Base-by-base conservation (phyloP, 148 eudicot genomes). In the Vaccinium corymbosum region DNA sequence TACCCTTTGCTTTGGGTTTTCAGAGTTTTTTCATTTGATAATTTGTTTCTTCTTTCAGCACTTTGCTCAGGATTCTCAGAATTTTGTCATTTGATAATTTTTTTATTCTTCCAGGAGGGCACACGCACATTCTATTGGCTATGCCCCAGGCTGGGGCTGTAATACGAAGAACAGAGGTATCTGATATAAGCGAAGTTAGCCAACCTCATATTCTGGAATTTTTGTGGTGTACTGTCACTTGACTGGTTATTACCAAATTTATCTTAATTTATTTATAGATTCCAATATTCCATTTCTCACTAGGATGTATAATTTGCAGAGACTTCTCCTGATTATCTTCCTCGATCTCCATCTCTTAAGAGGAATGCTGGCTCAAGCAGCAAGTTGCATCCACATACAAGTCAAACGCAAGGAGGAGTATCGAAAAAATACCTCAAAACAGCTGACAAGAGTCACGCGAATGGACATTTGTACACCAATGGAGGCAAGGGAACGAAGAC, bases 81-180 rank as follows among this genome's bases (percentile, higher is more conserved):
- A 32, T 22, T 22, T 64, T 14, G 22, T 64, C 50, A 46, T 80
- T 82, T 81, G 27, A 46, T 78, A 50, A 86, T 73, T 35, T 78
- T 46, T 61, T 1, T 66, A 66, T 86, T 86, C 48, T 7, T 87
- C 46, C 85, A 96, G 98, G 99, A 71, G 87, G 55, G 80, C 87
- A 13, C 35, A 87, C 13, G 95, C 97, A 83, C 98, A 97, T 85
- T 87, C 87, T 84, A 93, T 97, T 71, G 99, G 99, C 46, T 97
- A 97, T 88, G 95, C 98, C 85, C 92, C 93, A 74, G 86, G 95
- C 17, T 88, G 91, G 70, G 86, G 95, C 17, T 88, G 91, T 20
- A 82, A 88, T 80, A 87, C 85, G 78, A 93, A 85, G 85, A 59
- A 80, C 22, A 81, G 85, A 89, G 94, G 94, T 92, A 92, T 75